Evolutionary conservation across 2,329 filamentous ascomycete genomes (phyloP).

Genomic region (Ophiobolus disseminans): DNA sequence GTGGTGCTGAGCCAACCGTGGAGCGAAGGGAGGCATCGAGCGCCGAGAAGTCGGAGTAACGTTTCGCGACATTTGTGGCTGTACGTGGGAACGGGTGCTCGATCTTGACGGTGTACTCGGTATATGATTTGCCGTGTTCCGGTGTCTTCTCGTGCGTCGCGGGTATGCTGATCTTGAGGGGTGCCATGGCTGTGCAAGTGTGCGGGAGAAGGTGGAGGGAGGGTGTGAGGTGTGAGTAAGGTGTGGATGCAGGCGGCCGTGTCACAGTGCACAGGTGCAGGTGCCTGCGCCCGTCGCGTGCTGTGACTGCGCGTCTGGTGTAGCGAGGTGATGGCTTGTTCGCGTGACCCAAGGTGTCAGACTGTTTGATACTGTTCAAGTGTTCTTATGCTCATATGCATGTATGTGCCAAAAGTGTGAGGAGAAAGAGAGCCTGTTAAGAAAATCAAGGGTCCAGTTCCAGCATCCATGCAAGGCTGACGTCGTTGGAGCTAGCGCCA

Average conservation of each 20-base stretch:
- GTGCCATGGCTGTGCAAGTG: constrained; percentile 48
- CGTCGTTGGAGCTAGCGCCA: neutral
- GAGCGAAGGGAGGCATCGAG: constrained; percentile 70
- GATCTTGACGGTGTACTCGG: constrained; percentile 79
- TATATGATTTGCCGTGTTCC: constrained; percentile 68
- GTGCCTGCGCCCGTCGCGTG: neutral
- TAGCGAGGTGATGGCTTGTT: neutral
- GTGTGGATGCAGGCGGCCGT: neutral
- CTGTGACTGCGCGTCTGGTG: neutral
- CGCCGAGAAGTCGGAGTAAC: constrained; percentile 78
- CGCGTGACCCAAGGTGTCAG: neutral
- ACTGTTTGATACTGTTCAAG: neutral
- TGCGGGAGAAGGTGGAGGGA: neutral
- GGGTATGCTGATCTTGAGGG: constrained; percentile 57
- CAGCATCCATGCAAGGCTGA: neutral
- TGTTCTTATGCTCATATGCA: neutral
- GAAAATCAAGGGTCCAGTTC: neutral
- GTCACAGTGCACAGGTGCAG: neutral
- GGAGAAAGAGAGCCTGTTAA: neutral
- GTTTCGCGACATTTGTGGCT: constrained; percentile 77
- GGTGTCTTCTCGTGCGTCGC: constrained; percentile 59
- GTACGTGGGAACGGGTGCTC: constrained; percentile 78
- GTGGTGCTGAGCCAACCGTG: constrained; percentile 69
- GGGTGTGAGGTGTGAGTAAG: neutral
- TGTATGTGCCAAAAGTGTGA: neutral